Evolutionary conservation across 1,284 basidiomycete species (phyloP).

Genomic region (Stygiomarasmius scandens): DNA sequence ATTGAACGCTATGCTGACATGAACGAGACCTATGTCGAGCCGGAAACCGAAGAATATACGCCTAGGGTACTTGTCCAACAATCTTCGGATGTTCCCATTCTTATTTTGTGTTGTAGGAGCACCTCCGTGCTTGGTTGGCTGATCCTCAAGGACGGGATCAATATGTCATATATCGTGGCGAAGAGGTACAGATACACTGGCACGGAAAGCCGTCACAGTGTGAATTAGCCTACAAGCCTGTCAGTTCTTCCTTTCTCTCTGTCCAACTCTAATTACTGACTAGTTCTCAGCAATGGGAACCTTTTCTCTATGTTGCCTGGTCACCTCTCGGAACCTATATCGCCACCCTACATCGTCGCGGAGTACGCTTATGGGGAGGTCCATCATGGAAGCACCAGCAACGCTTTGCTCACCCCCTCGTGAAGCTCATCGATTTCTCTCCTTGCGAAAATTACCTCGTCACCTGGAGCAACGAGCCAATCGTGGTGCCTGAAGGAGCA

Average conservation of each 20-base stretch:
- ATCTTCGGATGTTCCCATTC: neutral
- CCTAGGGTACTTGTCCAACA: conserved; percentile 61
- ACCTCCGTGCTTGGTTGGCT: conserved; percentile 93
- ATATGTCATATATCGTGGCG: conserved; percentile 91
- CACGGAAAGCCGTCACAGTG: conserved; percentile 89
- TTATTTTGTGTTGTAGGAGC: conserved; percentile 64
- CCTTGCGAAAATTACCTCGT: conserved; percentile 97
- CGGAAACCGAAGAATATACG: conserved; percentile 78
- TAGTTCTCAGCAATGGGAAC: conserved; percentile 83
- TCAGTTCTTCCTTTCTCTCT: conserved; percentile 37
- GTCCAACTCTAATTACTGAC: conserved; percentile 14
- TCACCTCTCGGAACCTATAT: conserved; percentile 95
- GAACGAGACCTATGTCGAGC: conserved; percentile 85
- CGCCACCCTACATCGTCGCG: conserved; percentile 93
- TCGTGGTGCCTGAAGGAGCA: conserved; percentile 84
- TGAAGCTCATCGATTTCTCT: conserved; percentile 97
- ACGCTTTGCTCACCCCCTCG: conserved; percentile 94
- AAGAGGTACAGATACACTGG: conserved; percentile 93
- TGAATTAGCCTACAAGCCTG: conserved; percentile 81
- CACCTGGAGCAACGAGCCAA: conserved; percentile 97
- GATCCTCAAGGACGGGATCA: conserved; percentile 95
- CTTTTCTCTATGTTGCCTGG: conserved; percentile 94
- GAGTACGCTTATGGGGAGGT: conserved; percentile 96
- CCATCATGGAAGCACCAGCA: conserved; percentile 84
- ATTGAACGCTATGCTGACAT: conserved; percentile 85